Evolutionary conservation across 345 rosid species (phyloP), one percentile per base, ranked within the genome.

Genomic region (Chamaenerion angustifolium): DNA sequence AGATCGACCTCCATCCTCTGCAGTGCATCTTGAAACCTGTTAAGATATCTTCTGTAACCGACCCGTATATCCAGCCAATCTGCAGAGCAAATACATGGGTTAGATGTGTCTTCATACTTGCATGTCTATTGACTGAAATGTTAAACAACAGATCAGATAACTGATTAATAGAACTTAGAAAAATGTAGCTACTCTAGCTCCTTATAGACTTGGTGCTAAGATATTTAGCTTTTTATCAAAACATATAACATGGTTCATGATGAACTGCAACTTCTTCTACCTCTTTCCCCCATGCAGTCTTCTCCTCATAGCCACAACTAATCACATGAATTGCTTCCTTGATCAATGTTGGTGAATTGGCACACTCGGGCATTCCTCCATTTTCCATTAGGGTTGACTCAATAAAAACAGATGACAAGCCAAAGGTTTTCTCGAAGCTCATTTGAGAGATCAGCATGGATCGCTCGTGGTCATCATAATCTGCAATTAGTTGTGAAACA

Each of bases 51-150:
- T 92, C 98, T 0, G 98, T 92, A 41, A 92, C 77, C 35, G 98
- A 83, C 37, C 98, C 98, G 2, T 92, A 92, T 49, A 87, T 92
- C 98, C 98, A 92, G 41, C 96, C 98, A 13, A 92, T 92, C 98
- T 90, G 69, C 25, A 62, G 16, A 65, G 45, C 31, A 4, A 23
- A 44, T 51, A 12, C 1, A 40, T 11, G 19, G 17, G 16, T 49
- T 16, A 25, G n/a, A 25, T n/a, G 41, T 12, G 4, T 14, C 27
- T 45, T 48, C 31, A 48, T 23, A 10, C 1, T 18, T 46, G 27
- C 13, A 46, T 16, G 19, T 45, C 11, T 23, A 16, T 23, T 1
- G 37, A 48, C n/a, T 23, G 16, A 48, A 25, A 19, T 48, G 40
- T 11, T 48, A 21, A 10, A 47, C 10, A 47, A 5, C 27, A 23